Base-by-base conservation (phyloP, 768 basidiomycete species). In the Russula griseocarnosa region DNA sequence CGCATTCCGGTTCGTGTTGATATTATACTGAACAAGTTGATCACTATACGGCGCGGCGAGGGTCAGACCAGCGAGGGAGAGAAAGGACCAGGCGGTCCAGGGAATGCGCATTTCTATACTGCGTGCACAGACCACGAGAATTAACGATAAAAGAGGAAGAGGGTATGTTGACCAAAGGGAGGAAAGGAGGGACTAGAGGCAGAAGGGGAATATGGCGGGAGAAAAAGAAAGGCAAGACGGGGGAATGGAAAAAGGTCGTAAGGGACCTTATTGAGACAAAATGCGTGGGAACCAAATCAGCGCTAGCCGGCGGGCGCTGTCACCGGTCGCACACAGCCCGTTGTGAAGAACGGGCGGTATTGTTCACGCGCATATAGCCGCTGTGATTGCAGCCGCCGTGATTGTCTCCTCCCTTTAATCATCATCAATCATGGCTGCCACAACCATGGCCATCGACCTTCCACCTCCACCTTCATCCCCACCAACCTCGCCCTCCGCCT, bases 1-100 rank as follows among this genome's bases (percentile, higher is more conserved):
- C 14, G 92, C 89, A 73, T 85, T 79, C 74, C 88, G 78, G 76
- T 91, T 92, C 70, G 79, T 69, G 74, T 94, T 94, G 74, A 94
- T 75, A 73, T 94, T 94, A 78, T 86, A 92, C 69, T 83, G 78
- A 44, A 77, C 76, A 66, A 92, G 83, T 70, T 86, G 81, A 5
- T 83, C 80, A 26, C 81, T 78, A 70, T 87, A 94, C 0, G 88
- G 90, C 11, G 88, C 85, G 2, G 87, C 84, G 49, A 66, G 54
- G 54, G 77, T 79, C 64, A 77, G 70, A 44, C 73, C 67, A 34
- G 75, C 70, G 57, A 83, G 67, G 55, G 76, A 64, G 58, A 78
- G 79, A 68, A 75, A 72, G 64, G 71, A 69, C 69, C 76, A 63
- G 61, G 83, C 70, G 68, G 81, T 74, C 75, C 79, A 72, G 60